Conservation (phyloP, 208 protist species). For the Trypanosoma platydactyli region DNA sequence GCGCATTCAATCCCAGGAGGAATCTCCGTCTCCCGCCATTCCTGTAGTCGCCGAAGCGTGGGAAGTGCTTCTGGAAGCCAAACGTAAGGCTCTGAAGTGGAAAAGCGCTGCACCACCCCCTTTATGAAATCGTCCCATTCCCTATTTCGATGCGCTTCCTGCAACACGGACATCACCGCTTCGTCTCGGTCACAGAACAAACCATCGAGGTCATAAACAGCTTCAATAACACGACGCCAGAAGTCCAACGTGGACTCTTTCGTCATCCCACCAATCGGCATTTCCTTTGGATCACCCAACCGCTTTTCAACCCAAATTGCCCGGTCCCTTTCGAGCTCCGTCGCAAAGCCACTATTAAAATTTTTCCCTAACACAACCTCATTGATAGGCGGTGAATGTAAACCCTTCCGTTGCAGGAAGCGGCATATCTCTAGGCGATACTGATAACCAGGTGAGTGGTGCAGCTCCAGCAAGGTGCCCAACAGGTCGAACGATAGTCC, state of each 20-base stretch:
- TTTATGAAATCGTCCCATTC: conserved; percentile 19
- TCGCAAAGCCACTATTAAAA: conserved; percentile 10
- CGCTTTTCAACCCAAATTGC: conserved; percentile 14
- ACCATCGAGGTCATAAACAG: conserved; percentile 11
- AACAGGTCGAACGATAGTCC: conserved; percentile 74
- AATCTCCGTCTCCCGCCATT: conserved; percentile 31
- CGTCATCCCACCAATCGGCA: conserved; percentile 56
- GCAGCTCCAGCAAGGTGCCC: conserved; percentile 54
- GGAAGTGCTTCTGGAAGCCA: conserved; percentile 52
- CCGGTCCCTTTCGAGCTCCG: conserved; percentile 17
- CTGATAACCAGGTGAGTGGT: conserved; percentile 53
- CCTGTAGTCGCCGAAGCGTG: conserved; percentile 40
- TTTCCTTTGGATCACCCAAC: conserved; percentile 40
- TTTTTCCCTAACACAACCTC: conserved; percentile 4
- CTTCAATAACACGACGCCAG: conserved; percentile 46
- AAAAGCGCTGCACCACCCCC: conserved; percentile 28
- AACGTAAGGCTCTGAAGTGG: conserved; percentile 42
- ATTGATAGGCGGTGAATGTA: conserved; percentile 19
- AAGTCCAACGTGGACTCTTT: conserved; percentile 33
- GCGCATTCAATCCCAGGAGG: conserved; percentile 1
- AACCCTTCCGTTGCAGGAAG: conserved; percentile 41
- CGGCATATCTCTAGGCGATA: conserved; percentile 43
- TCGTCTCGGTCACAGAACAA: conserved; percentile 14
- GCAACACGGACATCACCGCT: conserved; percentile 5
- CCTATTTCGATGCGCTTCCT: background rate